Conservation (phyloP, 352 stramenopile genomes). For the Phytophthora pinifolia region DNA sequence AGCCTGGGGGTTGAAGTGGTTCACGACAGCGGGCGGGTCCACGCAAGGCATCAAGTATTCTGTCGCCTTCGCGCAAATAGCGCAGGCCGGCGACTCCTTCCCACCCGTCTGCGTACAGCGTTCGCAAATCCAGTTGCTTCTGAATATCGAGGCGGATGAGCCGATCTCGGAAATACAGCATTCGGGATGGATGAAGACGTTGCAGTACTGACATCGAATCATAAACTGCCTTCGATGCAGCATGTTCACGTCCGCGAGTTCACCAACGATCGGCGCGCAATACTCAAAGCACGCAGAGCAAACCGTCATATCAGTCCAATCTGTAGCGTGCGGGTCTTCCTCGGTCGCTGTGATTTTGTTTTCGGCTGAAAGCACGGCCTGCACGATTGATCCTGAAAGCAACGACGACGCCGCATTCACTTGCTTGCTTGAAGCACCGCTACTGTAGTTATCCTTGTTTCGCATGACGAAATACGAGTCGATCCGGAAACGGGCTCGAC, state of each 20-base stretch:
- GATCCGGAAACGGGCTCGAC: constrained; percentile 67
- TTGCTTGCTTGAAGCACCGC: constrained; percentile 13
- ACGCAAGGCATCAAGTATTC: constrained; percentile 85
- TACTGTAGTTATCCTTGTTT: constrained; percentile 48
- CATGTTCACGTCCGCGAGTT: constrained; percentile 46
- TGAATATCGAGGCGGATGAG: constrained; percentile 50
- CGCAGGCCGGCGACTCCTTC: constrained; percentile 41
- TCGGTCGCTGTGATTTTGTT: constrained; percentile 26
- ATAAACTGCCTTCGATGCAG: constrained; percentile 79
- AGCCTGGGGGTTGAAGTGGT: constrained; percentile 13
- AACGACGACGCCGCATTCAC: constrained; percentile 35
- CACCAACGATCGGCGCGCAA: constrained; percentile 46
- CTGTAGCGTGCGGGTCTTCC: constrained; percentile 23
- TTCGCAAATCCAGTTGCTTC: constrained; percentile 88
- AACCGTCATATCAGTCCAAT: constrained; percentile 72
- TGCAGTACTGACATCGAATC: constrained; percentile 87
- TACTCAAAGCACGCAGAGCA: constrained; percentile 83
- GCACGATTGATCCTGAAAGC: constrained; percentile 50
- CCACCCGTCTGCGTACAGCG: constrained; percentile 58
- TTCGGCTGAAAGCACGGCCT: constrained; percentile 48
- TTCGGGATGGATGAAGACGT: constrained; percentile 77
- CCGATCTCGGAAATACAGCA: constrained; percentile 79
- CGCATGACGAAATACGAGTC: constrained; percentile 71
- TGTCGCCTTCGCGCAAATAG: constrained; percentile 62
- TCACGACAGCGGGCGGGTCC: constrained; percentile 11